Percentiles rank a stretch among this genome's conserved stretches.
Conservation (phyloP, 176 grass and related monocot species). For the Carex myosuroides region DNA sequence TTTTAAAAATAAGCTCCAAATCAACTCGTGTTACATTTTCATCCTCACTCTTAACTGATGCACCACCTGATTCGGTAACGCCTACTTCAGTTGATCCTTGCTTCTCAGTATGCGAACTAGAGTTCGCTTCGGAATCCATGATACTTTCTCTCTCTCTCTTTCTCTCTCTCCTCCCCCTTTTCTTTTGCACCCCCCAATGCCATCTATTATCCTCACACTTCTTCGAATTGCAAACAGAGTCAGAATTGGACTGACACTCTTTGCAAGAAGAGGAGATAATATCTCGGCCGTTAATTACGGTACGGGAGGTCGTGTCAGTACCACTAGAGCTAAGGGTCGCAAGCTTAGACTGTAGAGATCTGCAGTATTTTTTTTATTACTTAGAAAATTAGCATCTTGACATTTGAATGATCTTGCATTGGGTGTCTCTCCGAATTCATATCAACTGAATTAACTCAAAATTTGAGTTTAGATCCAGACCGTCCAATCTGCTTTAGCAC, state of each 20-base stretch:
- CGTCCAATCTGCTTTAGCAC: no score
- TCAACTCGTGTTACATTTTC: slow-evolving; percentile 34
- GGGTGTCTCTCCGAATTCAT: background rate
- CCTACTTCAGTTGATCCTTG: slow-evolving; percentile 36
- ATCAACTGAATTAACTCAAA: no score
- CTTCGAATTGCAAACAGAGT: background rate
- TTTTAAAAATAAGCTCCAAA: slow-evolving; percentile 46
- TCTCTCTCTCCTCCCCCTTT: slow-evolving; percentile 53
- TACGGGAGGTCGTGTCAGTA: slow-evolving; percentile 33
- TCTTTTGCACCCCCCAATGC: slow-evolving; percentile 64
- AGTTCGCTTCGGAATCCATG: slow-evolving; percentile 40
- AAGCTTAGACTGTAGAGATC: slow-evolving; percentile 69
- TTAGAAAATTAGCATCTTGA: background rate
- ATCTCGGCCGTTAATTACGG: slow-evolving; percentile 34
- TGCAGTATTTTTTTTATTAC: slow-evolving; percentile 29
- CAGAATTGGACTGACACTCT: slow-evolving; percentile 18
- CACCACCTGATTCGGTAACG: slow-evolving; percentile 17
- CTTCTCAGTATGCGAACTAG: slow-evolving; percentile 29
- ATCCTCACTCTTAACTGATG: slow-evolving; percentile 18
- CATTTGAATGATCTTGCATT: background rate
- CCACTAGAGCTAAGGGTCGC: slow-evolving; percentile 27
- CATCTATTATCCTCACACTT: slow-evolving; percentile 24
- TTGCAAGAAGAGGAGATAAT: slow-evolving; percentile 29
- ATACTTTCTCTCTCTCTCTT: slow-evolving; percentile 20
- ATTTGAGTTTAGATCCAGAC: no score